A percentile compares a stretch with the other conserved stretches of the same genome.
phyloP scores from a whole-genome alignment of 2,329 filamentous ascomycete species.

The Trichoderma sp. region DNA sequence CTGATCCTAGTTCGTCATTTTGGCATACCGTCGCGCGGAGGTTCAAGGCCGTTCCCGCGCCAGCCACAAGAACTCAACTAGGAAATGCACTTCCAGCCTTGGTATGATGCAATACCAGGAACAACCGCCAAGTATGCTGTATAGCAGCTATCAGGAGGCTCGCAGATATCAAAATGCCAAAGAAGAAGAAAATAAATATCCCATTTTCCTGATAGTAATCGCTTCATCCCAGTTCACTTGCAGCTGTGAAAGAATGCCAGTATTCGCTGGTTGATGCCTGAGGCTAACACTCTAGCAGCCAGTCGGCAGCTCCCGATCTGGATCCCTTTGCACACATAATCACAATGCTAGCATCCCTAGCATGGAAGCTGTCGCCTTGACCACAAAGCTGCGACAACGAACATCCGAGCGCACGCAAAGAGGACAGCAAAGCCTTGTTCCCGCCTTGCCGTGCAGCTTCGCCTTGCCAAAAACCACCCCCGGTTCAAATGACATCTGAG shows the following conservation, averaged over 20 bases:
- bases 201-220: neutral
- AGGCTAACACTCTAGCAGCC: neutral
- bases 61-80: neutral
- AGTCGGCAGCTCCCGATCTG: neutral
- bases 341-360: constrained; percentile 6
- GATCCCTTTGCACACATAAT: constrained; percentile 11
- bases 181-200: neutral
- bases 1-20: no score
- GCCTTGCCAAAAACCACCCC: neutral
- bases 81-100: neutral
- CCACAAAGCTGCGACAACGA: neutral
- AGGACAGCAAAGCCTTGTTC: neutral
- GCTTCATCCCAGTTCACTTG: neutral
- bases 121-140: neutral
- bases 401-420: neutral
- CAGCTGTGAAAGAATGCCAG: neutral
- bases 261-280: neutral
- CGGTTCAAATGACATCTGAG: constrained; percentile 16
- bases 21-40: neutral
- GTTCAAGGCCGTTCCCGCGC: neutral
- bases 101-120: neutral
- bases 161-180: neutral
- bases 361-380: neutral
- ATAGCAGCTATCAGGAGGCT: neutral
- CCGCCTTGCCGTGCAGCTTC: neutral